Evolutionary conservation across 495 filamentous ascomycete species (phyloP).

Genomic region (Penicillium cataractarum): DNA sequence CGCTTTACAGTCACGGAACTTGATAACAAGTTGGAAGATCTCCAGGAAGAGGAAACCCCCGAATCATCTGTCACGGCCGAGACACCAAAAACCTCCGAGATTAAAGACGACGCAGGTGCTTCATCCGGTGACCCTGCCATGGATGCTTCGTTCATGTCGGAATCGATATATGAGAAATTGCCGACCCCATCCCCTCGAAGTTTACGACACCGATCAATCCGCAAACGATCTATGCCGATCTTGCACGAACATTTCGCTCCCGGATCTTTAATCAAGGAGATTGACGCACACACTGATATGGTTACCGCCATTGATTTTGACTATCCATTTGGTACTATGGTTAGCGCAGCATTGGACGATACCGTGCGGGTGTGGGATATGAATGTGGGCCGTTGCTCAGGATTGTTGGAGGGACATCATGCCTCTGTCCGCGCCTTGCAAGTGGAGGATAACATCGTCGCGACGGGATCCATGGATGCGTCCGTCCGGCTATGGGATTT

Average conservation of each 20-base stretch:
- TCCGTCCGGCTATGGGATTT: slow-evolving; percentile 96
- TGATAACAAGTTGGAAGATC: slow-evolving; percentile 82
- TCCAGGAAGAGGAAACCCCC: slow-evolving; percentile 65
- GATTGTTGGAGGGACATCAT: slow-evolving; percentile 88
- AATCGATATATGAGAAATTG: slow-evolving; percentile 94
- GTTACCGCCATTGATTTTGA: slow-evolving; percentile 96
- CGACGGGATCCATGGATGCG: slow-evolving; percentile 94
- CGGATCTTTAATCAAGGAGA: slow-evolving; percentile 83
- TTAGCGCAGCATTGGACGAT: slow-evolving; percentile 94
- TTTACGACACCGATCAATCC: slow-evolving; percentile 67
- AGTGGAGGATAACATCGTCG: slow-evolving; percentile 93
- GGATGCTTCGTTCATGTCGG: slow-evolving; percentile 89
- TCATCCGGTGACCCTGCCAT: slow-evolving; percentile 57
- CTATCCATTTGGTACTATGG: slow-evolving; percentile 91
- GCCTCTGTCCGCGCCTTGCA: slow-evolving; percentile 93
- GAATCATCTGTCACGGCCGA: slow-evolving; percentile 62
- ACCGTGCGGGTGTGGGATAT: slow-evolving; percentile 98
- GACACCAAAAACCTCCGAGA: slow-evolving; percentile 60
- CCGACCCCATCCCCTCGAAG: slow-evolving; percentile 64
- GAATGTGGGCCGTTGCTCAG: slow-evolving; percentile 87
- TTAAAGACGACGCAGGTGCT: slow-evolving; percentile 51
- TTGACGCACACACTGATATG: slow-evolving; percentile 84
- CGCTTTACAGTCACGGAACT: slow-evolving; percentile 68
- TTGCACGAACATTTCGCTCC: slow-evolving; percentile 95
- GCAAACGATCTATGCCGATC: slow-evolving; percentile 87